Conservation (phyloP, 495 filamentous ascomycete species). For the Choiromyces venosus region DNA sequence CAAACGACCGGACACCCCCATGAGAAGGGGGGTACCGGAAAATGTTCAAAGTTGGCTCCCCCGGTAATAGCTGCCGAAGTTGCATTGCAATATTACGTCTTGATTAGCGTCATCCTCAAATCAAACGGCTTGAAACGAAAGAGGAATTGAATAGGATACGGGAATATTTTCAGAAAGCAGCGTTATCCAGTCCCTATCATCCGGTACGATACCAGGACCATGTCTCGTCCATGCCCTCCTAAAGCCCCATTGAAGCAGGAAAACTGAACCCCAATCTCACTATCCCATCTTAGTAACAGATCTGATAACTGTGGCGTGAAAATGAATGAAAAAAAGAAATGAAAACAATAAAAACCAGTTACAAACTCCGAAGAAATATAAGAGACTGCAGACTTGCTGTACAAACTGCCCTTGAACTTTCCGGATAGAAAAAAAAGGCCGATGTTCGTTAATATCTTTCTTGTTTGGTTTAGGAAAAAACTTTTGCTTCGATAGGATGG, state of each 20-base stretch:
- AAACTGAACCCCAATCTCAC: conserved; percentile 16
- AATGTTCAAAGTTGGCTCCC: conserved; percentile 1
- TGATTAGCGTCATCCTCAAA: conserved; percentile 5
- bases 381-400: conserved; percentile 29
- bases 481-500: conserved; percentile 5
- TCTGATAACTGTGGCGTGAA: conserved; percentile 19
- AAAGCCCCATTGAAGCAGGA: neutral
- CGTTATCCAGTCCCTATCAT: neutral
- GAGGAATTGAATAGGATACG: conserved; percentile 3
- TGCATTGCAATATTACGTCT: neutral
- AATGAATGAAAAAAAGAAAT: conserved; percentile 24
- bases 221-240: neutral
- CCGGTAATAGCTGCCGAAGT: neutral
- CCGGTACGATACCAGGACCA: neutral
- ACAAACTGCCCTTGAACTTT: conserved; percentile 28
- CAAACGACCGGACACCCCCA: neutral
- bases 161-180: neutral
- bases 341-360: conserved; percentile 24
- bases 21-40: neutral
- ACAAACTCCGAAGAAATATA: conserved; percentile 21
- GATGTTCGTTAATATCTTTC: neutral
- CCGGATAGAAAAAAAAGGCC: conserved; percentile 2
- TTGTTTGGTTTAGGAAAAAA: neutral
- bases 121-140: neutral
- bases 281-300: conserved; percentile 37